Conservation (phyloP, 2,329 filamentous ascomycete genomes). For the Aureobasidium mangrovei region DNA sequence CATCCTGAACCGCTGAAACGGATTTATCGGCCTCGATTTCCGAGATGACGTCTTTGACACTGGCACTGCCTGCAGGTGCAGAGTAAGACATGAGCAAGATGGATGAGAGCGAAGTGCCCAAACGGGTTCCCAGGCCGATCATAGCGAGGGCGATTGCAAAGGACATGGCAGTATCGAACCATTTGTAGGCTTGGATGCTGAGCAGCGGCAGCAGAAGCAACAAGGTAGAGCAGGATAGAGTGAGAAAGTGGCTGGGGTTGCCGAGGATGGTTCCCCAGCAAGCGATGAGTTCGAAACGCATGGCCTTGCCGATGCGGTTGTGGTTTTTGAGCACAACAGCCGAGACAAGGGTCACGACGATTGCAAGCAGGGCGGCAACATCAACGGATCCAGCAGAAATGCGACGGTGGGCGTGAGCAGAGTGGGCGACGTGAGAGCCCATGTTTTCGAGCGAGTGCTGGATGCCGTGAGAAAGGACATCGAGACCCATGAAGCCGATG, state of each 20-base stretch:
- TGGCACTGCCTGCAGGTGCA: constrained; percentile 34
- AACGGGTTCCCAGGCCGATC: constrained; percentile 74
- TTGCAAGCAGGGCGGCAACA: constrained; percentile 69
- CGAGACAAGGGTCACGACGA: constrained; percentile 73
- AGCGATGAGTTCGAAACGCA: constrained; percentile 76
- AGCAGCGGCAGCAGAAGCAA: constrained; percentile 76
- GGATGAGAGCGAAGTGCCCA: constrained; percentile 76
- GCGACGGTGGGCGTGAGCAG: constrained; percentile 44
- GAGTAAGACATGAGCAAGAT: constrained; percentile 94
- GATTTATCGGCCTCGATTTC: constrained; percentile 76
- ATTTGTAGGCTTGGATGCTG: constrained; percentile 68
- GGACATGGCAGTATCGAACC: constrained; percentile 76
- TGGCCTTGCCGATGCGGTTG: constrained; percentile 80
- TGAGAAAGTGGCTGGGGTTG: constrained; percentile 92
- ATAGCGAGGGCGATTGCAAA: constrained; percentile 75
- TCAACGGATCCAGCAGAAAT: constrained; percentile 72
- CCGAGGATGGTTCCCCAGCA: constrained; percentile 77
- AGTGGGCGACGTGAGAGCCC: constrained; percentile 62
- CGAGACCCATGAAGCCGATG: constrained; percentile 93
- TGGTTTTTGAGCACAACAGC: constrained; percentile 86
- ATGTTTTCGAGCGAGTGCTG: constrained; percentile 80
- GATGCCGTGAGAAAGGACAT: constrained; percentile 85
- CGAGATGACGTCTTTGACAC: constrained; percentile 65
- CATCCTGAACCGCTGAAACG: constrained; percentile 73
- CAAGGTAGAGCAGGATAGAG: constrained; percentile 73